phyloP scores from a whole-genome alignment of 106 monocot genomes.

The Ottelia alismoides region DNA sequence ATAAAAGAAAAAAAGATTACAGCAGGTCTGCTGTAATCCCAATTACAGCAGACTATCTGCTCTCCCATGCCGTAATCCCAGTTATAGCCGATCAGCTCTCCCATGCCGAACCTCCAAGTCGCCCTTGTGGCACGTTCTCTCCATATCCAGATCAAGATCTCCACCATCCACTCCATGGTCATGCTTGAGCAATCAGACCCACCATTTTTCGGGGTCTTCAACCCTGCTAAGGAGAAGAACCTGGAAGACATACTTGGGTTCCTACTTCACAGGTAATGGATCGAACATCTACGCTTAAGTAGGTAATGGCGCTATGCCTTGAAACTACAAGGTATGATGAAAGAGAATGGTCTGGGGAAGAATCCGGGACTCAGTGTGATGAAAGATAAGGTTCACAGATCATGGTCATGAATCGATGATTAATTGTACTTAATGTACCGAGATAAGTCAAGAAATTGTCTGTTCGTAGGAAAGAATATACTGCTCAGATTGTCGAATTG shows the following conservation, averaged over 20 bases:
- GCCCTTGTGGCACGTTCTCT: slow-evolving; percentile 23
- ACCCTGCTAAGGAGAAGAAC: slow-evolving; percentile 18
- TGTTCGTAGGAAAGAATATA: no score
- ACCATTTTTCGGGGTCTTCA: slow-evolving; percentile 27
- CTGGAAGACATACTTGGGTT: slow-evolving; percentile 38
- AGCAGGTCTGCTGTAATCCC: slow-evolving; percentile 11
- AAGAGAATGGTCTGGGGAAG: slow-evolving; percentile 1
- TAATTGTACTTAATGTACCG: no score
- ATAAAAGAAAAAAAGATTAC: no score
- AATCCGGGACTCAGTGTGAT: slow-evolving; percentile 18
- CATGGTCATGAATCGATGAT: no score
- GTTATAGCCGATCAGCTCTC: slow-evolving; percentile 46
- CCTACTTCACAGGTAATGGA: no score
- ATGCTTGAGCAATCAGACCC: slow-evolving; percentile 23
- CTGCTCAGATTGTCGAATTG: no score
- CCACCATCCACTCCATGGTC: slow-evolving; percentile 23
- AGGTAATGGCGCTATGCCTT: slow-evolving; percentile 18
- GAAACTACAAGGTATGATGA: slow-evolving; percentile 4
- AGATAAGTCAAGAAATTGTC: no score
- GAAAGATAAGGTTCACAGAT: slow-evolving; percentile 4
- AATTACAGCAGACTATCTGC: slow-evolving; percentile 25
- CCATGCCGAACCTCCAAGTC: slow-evolving; percentile 46
- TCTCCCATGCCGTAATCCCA: slow-evolving; percentile 4
- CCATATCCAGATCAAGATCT: slow-evolving; percentile 24
- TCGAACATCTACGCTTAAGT: slow-evolving; percentile 8